A percentile compares a stretch with the other conserved stretches of the same genome.
Conservation (phyloP, 805 yeast genomes). For the Lachancea quebecensis region DNA sequence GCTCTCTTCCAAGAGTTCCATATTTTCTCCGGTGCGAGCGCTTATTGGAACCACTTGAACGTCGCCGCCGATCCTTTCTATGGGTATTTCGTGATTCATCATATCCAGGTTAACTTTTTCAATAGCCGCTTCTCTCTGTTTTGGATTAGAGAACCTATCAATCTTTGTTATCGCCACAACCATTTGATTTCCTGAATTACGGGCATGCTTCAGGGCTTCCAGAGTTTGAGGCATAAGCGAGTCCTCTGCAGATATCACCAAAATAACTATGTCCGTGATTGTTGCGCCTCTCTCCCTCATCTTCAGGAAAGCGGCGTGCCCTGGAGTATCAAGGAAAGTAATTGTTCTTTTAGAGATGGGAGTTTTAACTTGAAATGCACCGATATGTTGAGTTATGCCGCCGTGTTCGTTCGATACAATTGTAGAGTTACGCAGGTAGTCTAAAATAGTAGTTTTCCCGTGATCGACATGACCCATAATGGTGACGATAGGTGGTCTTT, state of each 20-base stretch:
- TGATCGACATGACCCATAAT: constrained; percentile 99
- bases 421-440: constrained; percentile 75
- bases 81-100: constrained; percentile 68
- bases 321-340: constrained; percentile 94
- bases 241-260: constrained; percentile 96
- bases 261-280: constrained; percentile 82
- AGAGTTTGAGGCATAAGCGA: constrained; percentile 96
- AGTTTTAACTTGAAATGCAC: constrained; percentile 87
- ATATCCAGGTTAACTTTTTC: constrained; percentile 75
- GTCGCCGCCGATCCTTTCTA: constrained; percentile 94
- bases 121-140: constrained; percentile 49
- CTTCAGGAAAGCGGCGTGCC: constrained; percentile 93
- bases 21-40: constrained; percentile 83
- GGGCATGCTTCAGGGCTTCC: constrained; percentile 92
- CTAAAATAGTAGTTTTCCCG: constrained; percentile 93
- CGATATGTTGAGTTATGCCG: constrained; percentile 96
- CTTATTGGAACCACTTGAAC: constrained; percentile 83
- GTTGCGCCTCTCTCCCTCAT: constrained; percentile 97
- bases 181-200: constrained; percentile 42
- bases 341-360: constrained; percentile 67
- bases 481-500: constrained; percentile 90
- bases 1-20: constrained; percentile 86
- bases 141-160: constrained; percentile 48
- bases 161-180: constrained; percentile 92
- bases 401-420: constrained; percentile 85